Percentiles rank a stretch among this genome's conserved stretches.
Evolutionary conservation across 2,329 filamentous ascomycete genomes (phyloP).

Genomic region (Seiridium unicorne): DNA sequence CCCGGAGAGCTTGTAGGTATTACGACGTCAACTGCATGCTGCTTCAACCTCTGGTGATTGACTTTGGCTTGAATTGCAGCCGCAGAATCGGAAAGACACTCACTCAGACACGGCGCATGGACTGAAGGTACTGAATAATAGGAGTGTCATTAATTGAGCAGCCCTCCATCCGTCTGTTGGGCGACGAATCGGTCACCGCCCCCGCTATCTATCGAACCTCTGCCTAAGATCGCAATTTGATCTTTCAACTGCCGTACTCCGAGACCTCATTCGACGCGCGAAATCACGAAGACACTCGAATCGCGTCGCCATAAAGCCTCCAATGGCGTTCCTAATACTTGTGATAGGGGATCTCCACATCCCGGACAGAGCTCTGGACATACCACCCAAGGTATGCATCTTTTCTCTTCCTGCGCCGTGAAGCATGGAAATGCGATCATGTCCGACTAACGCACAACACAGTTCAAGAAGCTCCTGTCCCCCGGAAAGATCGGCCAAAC

Average conservation of each 20-base stretch:
- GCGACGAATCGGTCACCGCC: background rate
- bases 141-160: background rate
- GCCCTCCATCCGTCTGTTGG: background rate
- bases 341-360: slow-evolving; percentile 94
- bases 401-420: background rate
- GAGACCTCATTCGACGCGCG: too few relatives aligned
- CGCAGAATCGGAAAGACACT: too few relatives aligned
- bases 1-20: background rate
- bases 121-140: background rate
- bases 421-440: background rate
- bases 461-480: slow-evolving; percentile 85
- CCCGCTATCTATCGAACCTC: background rate
- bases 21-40: slow-evolving; percentile 3
- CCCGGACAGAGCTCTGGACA: slow-evolving; percentile 86
- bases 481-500: slow-evolving; percentile 83
- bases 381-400: slow-evolving; percentile 74
- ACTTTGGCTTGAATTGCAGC: too few relatives aligned
- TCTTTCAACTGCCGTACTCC: too few relatives aligned
- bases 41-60: background rate
- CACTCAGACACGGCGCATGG: too few relatives aligned
- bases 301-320: too few relatives aligned
- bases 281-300: too few relatives aligned
- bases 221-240: background rate
- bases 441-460: slow-evolving; percentile 13
- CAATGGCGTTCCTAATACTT: slow-evolving; percentile 82